Evolutionary conservation across 768 basidiomycete genomes (phyloP).

Genomic region (Xerocomus brunneocitrinus): DNA sequence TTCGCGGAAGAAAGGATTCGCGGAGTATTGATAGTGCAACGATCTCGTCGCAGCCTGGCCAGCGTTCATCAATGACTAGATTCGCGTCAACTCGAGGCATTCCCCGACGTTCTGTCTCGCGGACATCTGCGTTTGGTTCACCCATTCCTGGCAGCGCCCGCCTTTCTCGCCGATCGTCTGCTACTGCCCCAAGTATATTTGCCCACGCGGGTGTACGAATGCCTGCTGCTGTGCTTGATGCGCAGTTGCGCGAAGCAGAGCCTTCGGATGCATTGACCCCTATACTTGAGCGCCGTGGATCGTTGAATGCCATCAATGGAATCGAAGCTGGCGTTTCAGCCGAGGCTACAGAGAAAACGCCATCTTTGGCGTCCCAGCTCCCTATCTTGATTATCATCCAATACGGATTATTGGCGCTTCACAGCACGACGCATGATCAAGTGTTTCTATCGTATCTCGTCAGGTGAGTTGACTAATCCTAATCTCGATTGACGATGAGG

Average conservation of each 20-base stretch:
- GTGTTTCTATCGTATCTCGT: slow-evolving; percentile 89
- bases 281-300: slow-evolving; percentile 45
- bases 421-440: slow-evolving; percentile 88
- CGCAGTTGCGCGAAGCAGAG: slow-evolving; percentile 51
- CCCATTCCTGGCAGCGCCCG: slow-evolving; percentile 32
- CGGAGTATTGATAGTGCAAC: slow-evolving; percentile 15
- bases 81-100: slow-evolving; percentile 26
- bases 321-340: slow-evolving; percentile 32
- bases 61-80: slow-evolving; percentile 22
- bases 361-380: slow-evolving; percentile 66
- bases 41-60: slow-evolving; percentile 20
- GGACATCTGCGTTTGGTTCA: slow-evolving; percentile 29
- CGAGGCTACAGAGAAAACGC: slow-evolving; percentile 48
- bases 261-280: slow-evolving; percentile 41
- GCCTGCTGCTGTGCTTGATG: slow-evolving; percentile 72
- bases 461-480: slow-evolving; percentile 16
- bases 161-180: slow-evolving; percentile 48
- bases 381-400: slow-evolving; percentile 85
- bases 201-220: slow-evolving; percentile 76
- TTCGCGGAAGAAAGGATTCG: slow-evolving; percentile 16
- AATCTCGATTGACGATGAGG: background rate
- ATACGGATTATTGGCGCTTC: slow-evolving; percentile 85
- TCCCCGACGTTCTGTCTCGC: slow-evolving; percentile 31
- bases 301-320: slow-evolving; percentile 23
- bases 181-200: slow-evolving; percentile 71